Evolutionary conservation across 768 basidiomycete genomes (phyloP), one percentile per base, ranked within the genome.

Genomic region (Polyporus arcularius): DNA sequence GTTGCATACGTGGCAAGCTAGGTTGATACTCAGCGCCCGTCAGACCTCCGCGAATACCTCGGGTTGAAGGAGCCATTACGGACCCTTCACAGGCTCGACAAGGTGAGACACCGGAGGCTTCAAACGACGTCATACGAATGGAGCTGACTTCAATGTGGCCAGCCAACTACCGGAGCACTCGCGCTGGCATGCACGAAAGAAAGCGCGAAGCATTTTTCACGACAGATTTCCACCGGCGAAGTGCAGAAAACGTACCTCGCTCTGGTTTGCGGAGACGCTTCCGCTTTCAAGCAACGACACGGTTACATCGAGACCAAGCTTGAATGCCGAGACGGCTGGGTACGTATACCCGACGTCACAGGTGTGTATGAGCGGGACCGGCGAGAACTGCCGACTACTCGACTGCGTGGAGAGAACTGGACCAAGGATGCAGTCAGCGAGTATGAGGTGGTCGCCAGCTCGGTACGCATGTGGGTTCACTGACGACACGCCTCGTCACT

Each of bases 21-120:
- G 7, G 14, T 9, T 50, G 11, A 16, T 8, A 10, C 21, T 14
- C n/a, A 28, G 4, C n/a, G 4, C 26, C 3, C 12, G 1, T 11
- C 42, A 62, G 60, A 53, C 8, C n/a, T 61, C 6, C 49, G 42
- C n/a, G 18, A 56, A 3, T 14, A 45, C 3, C 46, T 62, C 7
- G 3, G 5, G 5, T 30, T 58, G 4, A 6, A 45, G 2, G 52
- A 54, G 2, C 31, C 21, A 11, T 32, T 55, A 14, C 40, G 32
- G 7, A 38, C 61, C 2, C 38, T 63, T 1, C 62, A 63, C 16
- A 46, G 62, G 3, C 57, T 63, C 31, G 62, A 63, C 54, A 63
- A 59, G 50, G 62, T 59, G n/a, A n/a, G n/a, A n/a, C n/a, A n/a
- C n/a, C n/a, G n/a, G n/a, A n/a, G n/a, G n/a, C n/a, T n/a, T n/a